Evolutionary conservation across 2,329 filamentous ascomycete species (phyloP).

Genomic region (Helminthosporium solani): DNA sequence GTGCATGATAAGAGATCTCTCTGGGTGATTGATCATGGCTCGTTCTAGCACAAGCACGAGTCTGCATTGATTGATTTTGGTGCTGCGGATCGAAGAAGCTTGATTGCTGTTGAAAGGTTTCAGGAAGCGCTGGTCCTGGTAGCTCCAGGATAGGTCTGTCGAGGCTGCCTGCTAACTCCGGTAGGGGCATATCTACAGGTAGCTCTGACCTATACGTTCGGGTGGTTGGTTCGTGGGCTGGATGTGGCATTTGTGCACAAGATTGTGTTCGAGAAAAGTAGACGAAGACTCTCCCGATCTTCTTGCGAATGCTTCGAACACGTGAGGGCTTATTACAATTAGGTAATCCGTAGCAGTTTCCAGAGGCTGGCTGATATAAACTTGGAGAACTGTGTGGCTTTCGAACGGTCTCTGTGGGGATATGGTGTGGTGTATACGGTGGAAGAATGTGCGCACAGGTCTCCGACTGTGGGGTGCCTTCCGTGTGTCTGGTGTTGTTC

Average conservation of each 20-base stretch:
- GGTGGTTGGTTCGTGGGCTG: neutral
- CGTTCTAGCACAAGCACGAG: no score
- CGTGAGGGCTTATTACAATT: constrained; percentile 1
- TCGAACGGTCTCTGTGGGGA: constrained; percentile 1
- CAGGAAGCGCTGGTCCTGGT: neutral
- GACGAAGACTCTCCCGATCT: constrained; percentile 4
- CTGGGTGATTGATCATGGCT: neutral
- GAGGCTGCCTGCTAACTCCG: no score
- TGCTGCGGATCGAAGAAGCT: neutral
- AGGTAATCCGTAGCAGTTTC: neutral
- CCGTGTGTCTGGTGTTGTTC: neutral
- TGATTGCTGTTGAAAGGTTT: neutral
- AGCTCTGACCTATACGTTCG: neutral
- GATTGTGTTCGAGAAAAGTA: neutral
- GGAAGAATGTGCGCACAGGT: neutral
- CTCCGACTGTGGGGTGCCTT: neutral
- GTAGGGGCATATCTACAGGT: neutral
- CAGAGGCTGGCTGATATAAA: neutral
- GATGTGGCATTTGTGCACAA: neutral
- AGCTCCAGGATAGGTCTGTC: no score
- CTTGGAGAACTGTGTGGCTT: neutral
- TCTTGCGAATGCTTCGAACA: constrained; percentile 1
- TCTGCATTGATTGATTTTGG: neutral
- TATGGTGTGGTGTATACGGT: neutral
- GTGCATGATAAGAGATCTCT: neutral